Evolutionary conservation across 306 rosid genomes (phyloP).

Genomic region (Dalbergia cochinchinensis): DNA sequence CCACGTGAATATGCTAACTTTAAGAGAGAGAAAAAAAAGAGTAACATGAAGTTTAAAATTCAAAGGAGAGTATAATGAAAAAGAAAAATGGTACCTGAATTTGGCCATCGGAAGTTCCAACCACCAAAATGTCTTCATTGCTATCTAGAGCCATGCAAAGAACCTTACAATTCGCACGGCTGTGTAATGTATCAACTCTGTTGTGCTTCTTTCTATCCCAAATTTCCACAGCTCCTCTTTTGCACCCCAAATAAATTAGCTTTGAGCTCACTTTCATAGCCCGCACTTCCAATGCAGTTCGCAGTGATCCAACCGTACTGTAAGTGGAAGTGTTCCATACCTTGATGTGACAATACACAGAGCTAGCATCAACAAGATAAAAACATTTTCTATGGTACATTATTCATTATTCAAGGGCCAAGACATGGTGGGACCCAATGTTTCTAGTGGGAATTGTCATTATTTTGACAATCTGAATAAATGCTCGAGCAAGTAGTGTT

Average conservation of each 20-base stretch:
- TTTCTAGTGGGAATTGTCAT: conserved; percentile 24
- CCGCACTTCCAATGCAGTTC: conserved; percentile 73
- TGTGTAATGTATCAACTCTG: conserved; percentile 71
- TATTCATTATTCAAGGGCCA: neutral
- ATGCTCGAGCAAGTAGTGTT: neutral
- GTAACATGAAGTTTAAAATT: neutral
- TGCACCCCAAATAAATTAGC: conserved; percentile 86
- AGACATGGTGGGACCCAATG: conserved; percentile 11
- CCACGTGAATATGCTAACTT: neutral
- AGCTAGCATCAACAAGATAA: conserved; percentile 32
- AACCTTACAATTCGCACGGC: conserved; percentile 69
- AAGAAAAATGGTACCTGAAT: conserved; percentile 67
- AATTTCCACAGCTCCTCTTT: conserved; percentile 81
- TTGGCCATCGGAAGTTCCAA: conserved; percentile 88
- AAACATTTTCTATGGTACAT: conserved; percentile 12
- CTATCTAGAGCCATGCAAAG: conserved; percentile 73
- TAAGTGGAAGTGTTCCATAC: conserved; percentile 73
- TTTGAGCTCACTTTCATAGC: conserved; percentile 79
- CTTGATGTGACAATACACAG: conserved; percentile 46
- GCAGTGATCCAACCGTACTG: conserved; percentile 70
- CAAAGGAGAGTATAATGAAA: neutral
- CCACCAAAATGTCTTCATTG: conserved; percentile 75
- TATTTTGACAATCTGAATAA: neutral
- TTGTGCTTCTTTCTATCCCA: conserved; percentile 75
- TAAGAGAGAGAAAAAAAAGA: neutral